Evolutionary conservation across 2,329 filamentous ascomycete species (phyloP).

Genomic region (Xylariaceae sp.): DNA sequence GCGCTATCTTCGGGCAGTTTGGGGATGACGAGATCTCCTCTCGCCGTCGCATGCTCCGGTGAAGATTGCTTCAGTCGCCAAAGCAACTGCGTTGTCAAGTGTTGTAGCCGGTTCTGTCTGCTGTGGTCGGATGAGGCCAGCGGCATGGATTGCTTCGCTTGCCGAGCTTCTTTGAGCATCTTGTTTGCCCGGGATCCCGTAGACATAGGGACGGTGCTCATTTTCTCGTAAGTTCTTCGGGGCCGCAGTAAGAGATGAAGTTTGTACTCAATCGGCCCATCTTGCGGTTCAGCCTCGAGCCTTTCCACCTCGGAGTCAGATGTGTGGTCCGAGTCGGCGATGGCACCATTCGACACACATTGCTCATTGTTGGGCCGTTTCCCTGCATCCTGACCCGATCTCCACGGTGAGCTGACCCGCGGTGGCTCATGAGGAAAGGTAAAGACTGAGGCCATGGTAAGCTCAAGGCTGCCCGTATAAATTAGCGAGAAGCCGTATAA

Average conservation of each 20-base stretch:
- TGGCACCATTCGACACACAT: conserved; percentile 35
- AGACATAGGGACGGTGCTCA: conserved; percentile 54
- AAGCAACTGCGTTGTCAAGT: conserved; percentile 88
- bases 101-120: conserved; percentile 78
- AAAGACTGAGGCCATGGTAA: conserved; percentile 84
- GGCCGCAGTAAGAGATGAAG: conserved; percentile 80
- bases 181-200: conserved; percentile 33
- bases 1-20: conserved; percentile 63
- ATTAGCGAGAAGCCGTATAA: background rate
- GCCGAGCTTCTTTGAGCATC: conserved; percentile 27
- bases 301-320: conserved; percentile 50
- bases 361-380: conserved; percentile 31
- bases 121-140: conserved; percentile 56
- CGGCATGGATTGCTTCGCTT: conserved; percentile 27
- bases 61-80: conserved; percentile 96
- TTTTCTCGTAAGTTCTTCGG: conserved; percentile 66
- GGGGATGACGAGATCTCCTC: conserved; percentile 69
- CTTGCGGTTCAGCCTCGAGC: conserved; percentile 84
- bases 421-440: conserved; percentile 88
- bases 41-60: conserved; percentile 78
- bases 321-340: conserved; percentile 26
- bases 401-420: conserved; percentile 87
- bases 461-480: background rate
- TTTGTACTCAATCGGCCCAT: conserved; percentile 95
- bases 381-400: conserved; percentile 50